phyloP scores from a whole-genome alignment of 768 basidiomycete genomes.

The Trametes cinnabarina region DNA sequence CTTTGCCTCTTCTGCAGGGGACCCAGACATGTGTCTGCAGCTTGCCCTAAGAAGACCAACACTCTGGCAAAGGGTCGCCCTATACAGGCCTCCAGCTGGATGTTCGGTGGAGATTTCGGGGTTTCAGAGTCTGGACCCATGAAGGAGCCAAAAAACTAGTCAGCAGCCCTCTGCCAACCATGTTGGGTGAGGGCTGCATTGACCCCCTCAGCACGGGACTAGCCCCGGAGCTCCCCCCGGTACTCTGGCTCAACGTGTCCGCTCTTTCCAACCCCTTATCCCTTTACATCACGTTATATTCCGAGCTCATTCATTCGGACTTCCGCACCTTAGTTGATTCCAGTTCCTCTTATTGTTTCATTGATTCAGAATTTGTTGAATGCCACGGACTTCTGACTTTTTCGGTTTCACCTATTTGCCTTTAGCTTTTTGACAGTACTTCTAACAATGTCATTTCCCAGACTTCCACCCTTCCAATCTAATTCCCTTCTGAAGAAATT shows the following conservation, averaged over 20 bases:
- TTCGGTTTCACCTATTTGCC: not conserved
- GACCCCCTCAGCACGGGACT: not conserved
- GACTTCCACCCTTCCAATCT: not conserved
- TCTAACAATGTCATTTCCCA: conserved; percentile 1
- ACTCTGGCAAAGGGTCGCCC: no score
- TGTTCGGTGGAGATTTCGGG: no score
- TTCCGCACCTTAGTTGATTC: conserved; percentile 2
- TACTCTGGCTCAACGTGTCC: conserved; percentile 3
- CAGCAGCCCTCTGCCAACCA: no score
- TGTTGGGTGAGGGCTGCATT: conserved; percentile 3
- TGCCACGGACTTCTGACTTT: not conserved
- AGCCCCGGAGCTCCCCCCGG: no score
- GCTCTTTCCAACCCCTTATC: conserved; percentile 7
- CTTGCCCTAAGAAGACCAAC: no score
- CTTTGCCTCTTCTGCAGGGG: no score
- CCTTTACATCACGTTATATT: not conserved
- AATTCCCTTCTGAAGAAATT: conserved; percentile 4
- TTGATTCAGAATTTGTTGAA: not conserved
- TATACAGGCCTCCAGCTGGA: no score
- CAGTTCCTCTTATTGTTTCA: conserved; percentile 1
- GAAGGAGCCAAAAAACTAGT: no score
- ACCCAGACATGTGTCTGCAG: no score
- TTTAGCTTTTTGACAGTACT: not conserved
- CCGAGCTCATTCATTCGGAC: not conserved
- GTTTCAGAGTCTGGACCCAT: no score